Conservation (phyloP, 179 eudicot genomes). For the Beta macrorhiza region DNA sequence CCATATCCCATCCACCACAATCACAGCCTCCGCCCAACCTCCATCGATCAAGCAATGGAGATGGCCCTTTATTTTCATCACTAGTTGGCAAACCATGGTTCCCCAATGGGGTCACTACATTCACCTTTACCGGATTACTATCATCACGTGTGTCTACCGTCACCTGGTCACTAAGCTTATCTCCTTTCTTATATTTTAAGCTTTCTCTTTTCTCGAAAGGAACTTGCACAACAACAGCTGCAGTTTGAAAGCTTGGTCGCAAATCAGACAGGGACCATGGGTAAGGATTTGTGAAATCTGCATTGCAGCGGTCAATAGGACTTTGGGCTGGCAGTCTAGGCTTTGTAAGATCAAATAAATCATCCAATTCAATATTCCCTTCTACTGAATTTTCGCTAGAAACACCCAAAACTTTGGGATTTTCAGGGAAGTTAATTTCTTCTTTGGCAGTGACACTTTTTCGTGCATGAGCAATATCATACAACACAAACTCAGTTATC, state of each 20-base stretch:
- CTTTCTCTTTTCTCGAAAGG: constrained; percentile 85
- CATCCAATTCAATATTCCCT: constrained; percentile 38
- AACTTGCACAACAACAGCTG: constrained; percentile 58
- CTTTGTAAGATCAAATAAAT: constrained; percentile 32
- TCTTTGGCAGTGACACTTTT: constrained; percentile 43
- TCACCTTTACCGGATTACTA: constrained; percentile 39
- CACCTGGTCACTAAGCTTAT: constrained; percentile 35
- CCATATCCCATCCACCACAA: constrained; percentile 99
- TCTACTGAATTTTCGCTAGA: constrained; percentile 24
- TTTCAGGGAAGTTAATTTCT: constrained; percentile 31
- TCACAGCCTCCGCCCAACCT: constrained; percentile 84
- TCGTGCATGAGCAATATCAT: constrained; percentile 62
- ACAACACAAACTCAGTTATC: constrained; percentile 70
- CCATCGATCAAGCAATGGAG: constrained; percentile 82
- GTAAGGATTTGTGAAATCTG: constrained; percentile 33
- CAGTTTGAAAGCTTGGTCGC: constrained; percentile 65
- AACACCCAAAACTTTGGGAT: constrained; percentile 26
- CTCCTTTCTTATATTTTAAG: constrained; percentile 63
- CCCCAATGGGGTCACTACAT: constrained; percentile 68
- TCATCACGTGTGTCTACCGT: constrained; percentile 29
- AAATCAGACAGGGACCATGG: constrained; percentile 50
- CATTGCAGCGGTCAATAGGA: constrained; percentile 23
- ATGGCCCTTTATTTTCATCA: constrained; percentile 58
- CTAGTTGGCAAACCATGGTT: constrained; percentile 67
- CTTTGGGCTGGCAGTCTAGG: constrained; percentile 30